Evolutionary conservation across 2,329 filamentous ascomycete genomes (phyloP), one percentile per base, ranked within the genome.

Genomic region (Neodidymelliopsis sp.): DNA sequence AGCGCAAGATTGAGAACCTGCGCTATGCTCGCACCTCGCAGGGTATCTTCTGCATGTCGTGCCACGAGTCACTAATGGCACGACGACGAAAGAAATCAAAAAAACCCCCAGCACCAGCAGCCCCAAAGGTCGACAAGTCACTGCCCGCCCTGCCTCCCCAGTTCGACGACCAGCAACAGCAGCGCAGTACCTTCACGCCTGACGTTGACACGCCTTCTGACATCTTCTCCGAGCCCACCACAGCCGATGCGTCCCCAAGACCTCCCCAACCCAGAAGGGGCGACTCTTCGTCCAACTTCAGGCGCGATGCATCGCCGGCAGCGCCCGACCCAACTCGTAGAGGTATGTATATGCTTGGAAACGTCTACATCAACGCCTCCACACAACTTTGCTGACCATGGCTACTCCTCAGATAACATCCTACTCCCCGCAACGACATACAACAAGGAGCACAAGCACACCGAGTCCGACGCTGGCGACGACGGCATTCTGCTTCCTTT

Each of bases 21-120:
- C 87, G 93, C 72, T 99, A 97, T 84, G 94, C 94, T 44, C 86
- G 94, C 68, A 99, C 94, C 1, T 97, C 93, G 6, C 94, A 97
- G 74, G 94, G 94, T 53, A 99, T 99, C 63, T 97, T 99, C 71
- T 99, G 94, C 77, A 99, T 99, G 94, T 91, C 88, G 67, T 99
- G 94, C 72, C 94, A 99, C 70, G 94, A 99, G 75, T 94, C 91
- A 20, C 77, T 99, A 42, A 97, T 97, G 91, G 91, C 93, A 38
- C 83, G 93, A 56, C 84, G 93, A 57, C 84, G 91, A 66, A 97
- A 97, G 77, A 91, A 90, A 73, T 87, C 88, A 28, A 91, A 90
- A 73, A 72, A 73, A 42, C 63, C 69, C 2, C 64, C 65, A 11
- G 58, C 68, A 39, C 57, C 62, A n/a, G 60, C 65, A 1, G 40